Base-by-base conservation (phyloP, 345 rosid genomes). In the Euphorbia peplus region DNA sequence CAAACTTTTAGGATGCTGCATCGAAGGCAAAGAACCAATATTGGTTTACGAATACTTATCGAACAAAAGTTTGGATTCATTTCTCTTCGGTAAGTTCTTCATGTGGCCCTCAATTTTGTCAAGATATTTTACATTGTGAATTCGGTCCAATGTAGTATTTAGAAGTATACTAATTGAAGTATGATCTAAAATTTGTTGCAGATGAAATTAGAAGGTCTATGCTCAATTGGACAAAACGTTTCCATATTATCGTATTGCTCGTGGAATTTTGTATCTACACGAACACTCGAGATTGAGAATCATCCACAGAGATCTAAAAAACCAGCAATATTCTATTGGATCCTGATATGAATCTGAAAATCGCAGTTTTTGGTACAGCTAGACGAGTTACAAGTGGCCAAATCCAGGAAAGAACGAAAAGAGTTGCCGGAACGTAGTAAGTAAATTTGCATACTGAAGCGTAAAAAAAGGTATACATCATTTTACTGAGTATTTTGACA, bases 11-110 rank as follows among this genome's bases (percentile, higher is more conserved):
- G 89, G 92, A 3, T 87, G 81, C 41, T 89, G 92, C 72, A 84
- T 83, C 18, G 70, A 74, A 21, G 86, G 79, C 66, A 84, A 81
- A 15, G 90, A 90, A 29, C 80, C 79, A 82, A 92, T 92, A 84
- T 79, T 92, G 63, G 82, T 92, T 52, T 92, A 92, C 10, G 96
- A 92, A 69, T 92, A 88, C 72, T 80, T 92, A 66, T 86, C 86
- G 1, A 89, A 92, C 78, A 85, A 59, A 83, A 92, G 95, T 78
- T 85, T 90, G 8, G 96, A 90, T 72, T 68, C 50, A 70, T 84
- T 83, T 75, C 79, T 92, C 21, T 92, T 90, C 64, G 88, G 98
- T 90, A 75, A 67, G 83, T 16, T 26, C 4, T 35, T 8, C 3
- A 35, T 3, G 52, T 4, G 3, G 13, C 14, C 28, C 15, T 8